Evolutionary conservation across 441 rosid species (phyloP).

Genomic region (Gossypium laxum): DNA sequence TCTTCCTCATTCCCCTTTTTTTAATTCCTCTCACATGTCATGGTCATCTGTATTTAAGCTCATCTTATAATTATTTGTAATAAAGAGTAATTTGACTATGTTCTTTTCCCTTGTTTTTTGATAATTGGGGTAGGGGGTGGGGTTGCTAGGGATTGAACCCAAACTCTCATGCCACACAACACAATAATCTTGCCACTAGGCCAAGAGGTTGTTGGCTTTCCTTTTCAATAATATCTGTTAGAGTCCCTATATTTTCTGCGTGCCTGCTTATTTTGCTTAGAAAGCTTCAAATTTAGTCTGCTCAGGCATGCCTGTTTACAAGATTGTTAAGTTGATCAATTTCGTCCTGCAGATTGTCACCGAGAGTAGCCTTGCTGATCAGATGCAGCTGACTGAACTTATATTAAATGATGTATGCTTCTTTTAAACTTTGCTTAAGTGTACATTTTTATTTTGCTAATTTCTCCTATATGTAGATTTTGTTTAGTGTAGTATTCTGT

Average conservation of each 20-base stretch:
- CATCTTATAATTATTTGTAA: neutral
- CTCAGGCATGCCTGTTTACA: neutral
- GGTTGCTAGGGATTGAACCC: no score
- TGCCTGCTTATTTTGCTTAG: neutral
- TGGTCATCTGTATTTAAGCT: neutral
- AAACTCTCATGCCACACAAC: no score
- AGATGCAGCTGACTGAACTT: slow-evolving; percentile 72
- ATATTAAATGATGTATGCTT: slow-evolving; percentile 74
- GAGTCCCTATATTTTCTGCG: neutral
- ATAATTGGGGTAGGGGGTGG: no score
- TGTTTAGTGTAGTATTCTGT: neutral
- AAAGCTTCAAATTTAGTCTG: slow-evolving; percentile 1
- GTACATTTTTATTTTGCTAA: neutral
- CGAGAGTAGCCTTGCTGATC: slow-evolving; percentile 85
- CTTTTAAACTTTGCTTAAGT: slow-evolving; percentile 8
- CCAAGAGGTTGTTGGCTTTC: neutral
- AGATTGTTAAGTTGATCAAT: slow-evolving; percentile 14
- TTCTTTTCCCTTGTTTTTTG: neutral
- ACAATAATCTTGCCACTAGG: no score
- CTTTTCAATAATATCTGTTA: neutral
- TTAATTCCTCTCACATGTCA: neutral
- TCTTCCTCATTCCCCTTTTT: neutral
- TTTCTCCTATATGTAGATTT: neutral
- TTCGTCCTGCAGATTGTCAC: slow-evolving; percentile 63
- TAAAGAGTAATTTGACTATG: neutral